Evolutionary conservation across 2,329 filamentous ascomycete species (phyloP).

Genomic region (Microdochium bolleyi): DNA sequence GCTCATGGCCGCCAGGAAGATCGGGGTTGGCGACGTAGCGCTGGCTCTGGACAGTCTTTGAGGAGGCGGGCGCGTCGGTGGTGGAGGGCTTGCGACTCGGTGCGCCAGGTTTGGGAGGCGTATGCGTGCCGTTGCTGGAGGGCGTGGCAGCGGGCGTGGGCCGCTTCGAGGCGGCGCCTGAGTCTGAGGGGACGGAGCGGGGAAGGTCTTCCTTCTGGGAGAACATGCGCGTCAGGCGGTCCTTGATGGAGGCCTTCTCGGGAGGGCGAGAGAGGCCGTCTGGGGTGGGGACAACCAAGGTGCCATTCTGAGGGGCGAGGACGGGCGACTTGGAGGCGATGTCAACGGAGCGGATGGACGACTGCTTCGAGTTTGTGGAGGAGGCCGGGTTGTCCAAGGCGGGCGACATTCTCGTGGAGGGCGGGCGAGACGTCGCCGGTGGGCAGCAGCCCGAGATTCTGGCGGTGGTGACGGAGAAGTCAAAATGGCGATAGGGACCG

Average conservation of each 20-base stretch:
- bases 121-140: constrained; percentile 10
- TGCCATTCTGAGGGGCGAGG: constrained; percentile 19
- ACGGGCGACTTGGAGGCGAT: constrained; percentile 17
- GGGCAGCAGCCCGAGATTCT: neutral
- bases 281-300: constrained; percentile 17
- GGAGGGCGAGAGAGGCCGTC: constrained; percentile 28
- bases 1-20: constrained; percentile 66
- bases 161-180: constrained; percentile 18
- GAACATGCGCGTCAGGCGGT: constrained; percentile 58
- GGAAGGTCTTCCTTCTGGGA: constrained; percentile 44
- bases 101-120: constrained; percentile 16
- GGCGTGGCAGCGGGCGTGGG: constrained; percentile 18
- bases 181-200: constrained; percentile 21
- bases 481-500: neutral
- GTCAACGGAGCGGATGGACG: constrained; percentile 22
- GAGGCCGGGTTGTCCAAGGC: constrained; percentile 20
- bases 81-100: constrained; percentile 24
- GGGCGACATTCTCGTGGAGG: constrained; percentile 19
- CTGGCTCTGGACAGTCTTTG: constrained; percentile 25
- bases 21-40: constrained; percentile 45
- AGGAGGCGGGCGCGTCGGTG: constrained; percentile 8
- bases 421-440: neutral
- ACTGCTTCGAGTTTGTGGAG: constrained; percentile 20
- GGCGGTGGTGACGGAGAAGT: neutral
- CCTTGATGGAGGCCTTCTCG: constrained; percentile 56